A percentile compares a stretch with the other conserved stretches of the same genome.
Evolutionary conservation across 2,329 filamentous ascomycete species (phyloP).

Genomic region (Ustulina deusta): DNA sequence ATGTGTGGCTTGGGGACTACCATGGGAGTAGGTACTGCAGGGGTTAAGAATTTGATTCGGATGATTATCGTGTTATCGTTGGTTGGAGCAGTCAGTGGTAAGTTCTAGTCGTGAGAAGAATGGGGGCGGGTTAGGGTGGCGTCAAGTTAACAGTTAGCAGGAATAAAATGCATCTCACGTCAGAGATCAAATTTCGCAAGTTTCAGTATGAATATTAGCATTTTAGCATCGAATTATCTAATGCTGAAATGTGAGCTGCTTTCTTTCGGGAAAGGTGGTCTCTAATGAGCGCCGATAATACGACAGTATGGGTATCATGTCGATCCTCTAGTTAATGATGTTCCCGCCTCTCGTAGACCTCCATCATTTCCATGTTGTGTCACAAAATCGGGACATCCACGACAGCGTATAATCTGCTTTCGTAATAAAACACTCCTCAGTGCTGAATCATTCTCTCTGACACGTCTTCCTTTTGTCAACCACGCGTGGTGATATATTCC

Average conservation of each 20-base stretch:
- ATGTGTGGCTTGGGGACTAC: conserved; percentile 11
- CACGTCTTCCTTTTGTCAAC: neutral
- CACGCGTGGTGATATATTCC: neutral
- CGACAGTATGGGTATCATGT: neutral
- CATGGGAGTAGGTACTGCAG: conserved; percentile 1
- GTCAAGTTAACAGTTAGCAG: neutral
- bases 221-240: neutral
- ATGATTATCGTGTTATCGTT: conserved; percentile 33
- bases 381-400: neutral
- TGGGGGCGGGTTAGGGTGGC: neutral
- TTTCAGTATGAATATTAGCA: neutral
- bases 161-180: neutral
- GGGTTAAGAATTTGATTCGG: conserved; percentile 34
- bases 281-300: neutral
- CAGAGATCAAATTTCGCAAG: neutral
- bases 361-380: neutral
- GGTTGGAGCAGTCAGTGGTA: conserved; percentile 18
- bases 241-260: neutral
- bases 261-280: neutral
- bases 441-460: neutral
- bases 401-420: neutral
- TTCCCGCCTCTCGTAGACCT: neutral
- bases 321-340: neutral
- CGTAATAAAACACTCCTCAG: neutral
- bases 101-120: neutral